Evolutionary conservation across 176 grass and related monocot species (phyloP).

Genomic region (Raddia distichophylla): DNA sequence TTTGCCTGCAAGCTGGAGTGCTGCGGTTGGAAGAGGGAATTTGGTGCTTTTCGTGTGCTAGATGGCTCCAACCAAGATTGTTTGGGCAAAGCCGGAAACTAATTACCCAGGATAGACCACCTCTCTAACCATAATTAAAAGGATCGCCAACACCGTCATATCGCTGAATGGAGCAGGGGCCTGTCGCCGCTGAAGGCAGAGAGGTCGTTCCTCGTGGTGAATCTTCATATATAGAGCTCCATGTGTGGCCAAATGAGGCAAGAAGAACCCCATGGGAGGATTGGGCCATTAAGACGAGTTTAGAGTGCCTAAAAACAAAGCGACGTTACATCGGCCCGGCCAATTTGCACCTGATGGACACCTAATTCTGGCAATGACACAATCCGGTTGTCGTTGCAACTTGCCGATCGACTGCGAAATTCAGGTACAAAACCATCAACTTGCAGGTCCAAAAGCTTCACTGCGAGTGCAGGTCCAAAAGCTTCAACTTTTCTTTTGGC

Average conservation of each 20-base stretch:
- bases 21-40: background rate
- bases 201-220: background rate
- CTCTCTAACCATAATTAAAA: background rate
- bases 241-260: constrained; percentile 32
- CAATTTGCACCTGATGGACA: background rate
- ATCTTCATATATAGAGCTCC: background rate
- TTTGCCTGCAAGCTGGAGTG: background rate
- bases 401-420: background rate
- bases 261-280: constrained; percentile 9
- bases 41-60: background rate
- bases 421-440: background rate
- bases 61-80: background rate
- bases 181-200: background rate
- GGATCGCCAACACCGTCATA: background rate
- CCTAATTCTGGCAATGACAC: constrained; percentile 16
- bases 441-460: background rate
- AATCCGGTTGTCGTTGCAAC: background rate
- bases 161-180: background rate
- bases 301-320: constrained; percentile 14
- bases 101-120: background rate
- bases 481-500: no score
- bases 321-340: constrained; percentile 11
- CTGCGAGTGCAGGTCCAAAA: no score
- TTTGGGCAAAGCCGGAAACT: background rate
- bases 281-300: background rate